Percentiles rank a stretch among this genome's conserved stretches.
phyloP scores from a whole-genome alignment of 2,329 filamentous ascomycete genomes.

The Claviceps pusilla region DNA sequence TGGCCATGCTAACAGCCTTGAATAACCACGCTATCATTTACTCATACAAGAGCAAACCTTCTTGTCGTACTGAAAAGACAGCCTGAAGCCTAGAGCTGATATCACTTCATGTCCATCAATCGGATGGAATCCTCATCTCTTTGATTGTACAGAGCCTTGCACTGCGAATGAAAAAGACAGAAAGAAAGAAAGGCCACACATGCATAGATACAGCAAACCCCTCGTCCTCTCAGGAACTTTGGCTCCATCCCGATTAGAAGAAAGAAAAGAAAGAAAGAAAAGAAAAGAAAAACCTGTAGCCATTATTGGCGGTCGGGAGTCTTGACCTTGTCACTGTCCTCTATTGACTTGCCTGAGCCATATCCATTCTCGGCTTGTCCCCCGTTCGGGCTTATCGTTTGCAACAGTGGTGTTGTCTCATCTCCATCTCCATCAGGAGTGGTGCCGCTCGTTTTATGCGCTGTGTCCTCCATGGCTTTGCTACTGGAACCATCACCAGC shows the following conservation, averaged over 20 bases:
- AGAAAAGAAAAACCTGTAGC: background rate
- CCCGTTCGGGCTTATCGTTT: background rate
- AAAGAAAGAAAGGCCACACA: background rate
- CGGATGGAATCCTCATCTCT: background rate
- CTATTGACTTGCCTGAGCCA: conserved; percentile 7
- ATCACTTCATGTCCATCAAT: background rate
- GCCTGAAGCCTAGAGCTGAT: background rate
- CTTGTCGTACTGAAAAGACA: background rate
- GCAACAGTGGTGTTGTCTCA: conserved; percentile 9
- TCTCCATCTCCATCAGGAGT: background rate
- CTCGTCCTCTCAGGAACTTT: background rate
- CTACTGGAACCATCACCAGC: conserved; percentile 1
- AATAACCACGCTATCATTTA: conserved; percentile 8
- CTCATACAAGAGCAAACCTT: conserved; percentile 6
- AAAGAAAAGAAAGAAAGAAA: background rate
- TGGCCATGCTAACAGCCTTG: background rate
- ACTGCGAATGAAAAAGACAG: background rate
- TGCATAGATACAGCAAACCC: background rate
- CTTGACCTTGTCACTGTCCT: background rate
- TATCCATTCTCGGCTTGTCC: conserved; percentile 5
- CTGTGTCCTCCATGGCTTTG: conserved; percentile 3
- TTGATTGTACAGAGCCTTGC: background rate
- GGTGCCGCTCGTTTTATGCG: background rate
- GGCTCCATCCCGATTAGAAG: background rate
- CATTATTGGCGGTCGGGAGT: background rate